These are phyloP conservation scores for Meira nashicola DNA, from an alignment of 1,284 basidiomycete genomes.

Conservation along the genomic window DNA sequence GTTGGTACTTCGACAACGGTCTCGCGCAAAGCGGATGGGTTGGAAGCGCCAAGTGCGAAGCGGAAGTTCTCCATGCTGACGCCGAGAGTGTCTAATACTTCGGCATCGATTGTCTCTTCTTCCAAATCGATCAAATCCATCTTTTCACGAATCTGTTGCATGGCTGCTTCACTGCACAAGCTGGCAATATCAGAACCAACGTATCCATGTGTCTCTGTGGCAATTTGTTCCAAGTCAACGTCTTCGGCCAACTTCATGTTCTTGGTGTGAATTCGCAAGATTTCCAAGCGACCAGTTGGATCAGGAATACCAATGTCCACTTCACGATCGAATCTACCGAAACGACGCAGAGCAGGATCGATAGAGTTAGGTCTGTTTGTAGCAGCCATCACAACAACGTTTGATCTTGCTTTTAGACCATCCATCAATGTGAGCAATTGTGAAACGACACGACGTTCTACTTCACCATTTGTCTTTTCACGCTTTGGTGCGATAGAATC, in stretches of 20 bases:
- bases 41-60: constrained; percentile 85
- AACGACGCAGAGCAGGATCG: constrained; percentile 93
- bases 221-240: constrained; percentile 93
- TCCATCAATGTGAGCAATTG: constrained; percentile 98
- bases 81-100: constrained; percentile 89
- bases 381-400: constrained; percentile 98
- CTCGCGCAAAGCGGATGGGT: constrained; percentile 93
- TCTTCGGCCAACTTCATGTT: constrained; percentile 99
- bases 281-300: constrained; percentile 95
- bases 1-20: constrained; percentile 94
- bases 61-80: constrained; percentile 99
- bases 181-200: constrained; percentile 97
- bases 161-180: constrained; percentile 91
- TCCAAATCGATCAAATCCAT: constrained; percentile 83
- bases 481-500: constrained; percentile 99
- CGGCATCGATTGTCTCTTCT: constrained; percentile 87
- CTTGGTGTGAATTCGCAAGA: constrained; percentile 98
- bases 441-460: constrained; percentile 96
- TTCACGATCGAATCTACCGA: constrained; percentile 98
- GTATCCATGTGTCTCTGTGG: constrained; percentile 97
- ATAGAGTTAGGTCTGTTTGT: constrained; percentile 99
- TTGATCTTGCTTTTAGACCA: constrained; percentile 94
- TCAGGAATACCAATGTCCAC: constrained; percentile 99
- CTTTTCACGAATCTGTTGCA: constrained; percentile 98
- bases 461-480: constrained; percentile 99